Evolutionary conservation across 441 rosid genomes (phyloP).

Genomic region (Lepidium campestre): DNA sequence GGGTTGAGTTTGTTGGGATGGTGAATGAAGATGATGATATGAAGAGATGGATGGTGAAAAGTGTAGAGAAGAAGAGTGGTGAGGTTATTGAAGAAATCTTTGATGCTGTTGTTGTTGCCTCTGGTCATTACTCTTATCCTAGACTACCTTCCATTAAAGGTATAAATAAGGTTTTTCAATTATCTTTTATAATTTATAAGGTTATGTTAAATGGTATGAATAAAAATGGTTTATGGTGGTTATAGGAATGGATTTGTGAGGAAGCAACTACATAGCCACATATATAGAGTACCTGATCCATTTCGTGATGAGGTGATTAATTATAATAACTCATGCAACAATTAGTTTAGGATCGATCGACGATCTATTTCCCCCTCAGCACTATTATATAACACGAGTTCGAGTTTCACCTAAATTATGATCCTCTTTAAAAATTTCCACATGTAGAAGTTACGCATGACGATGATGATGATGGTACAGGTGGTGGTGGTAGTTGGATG

Average conservation of each 20-base stretch:
- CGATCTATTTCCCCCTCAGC: too few relatives aligned
- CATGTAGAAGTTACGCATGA: too few relatives aligned
- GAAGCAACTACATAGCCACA: conserved; percentile 79
- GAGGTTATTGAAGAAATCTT: conserved; percentile 53
- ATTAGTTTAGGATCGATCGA: too few relatives aligned
- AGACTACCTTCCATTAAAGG: conserved; percentile 74
- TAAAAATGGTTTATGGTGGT: not conserved
- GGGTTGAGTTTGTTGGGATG: conserved; percentile 63
- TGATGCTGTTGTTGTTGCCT: conserved; percentile 88
- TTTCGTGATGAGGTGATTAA: conserved; percentile 56
- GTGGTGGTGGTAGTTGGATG: conserved; percentile 77
- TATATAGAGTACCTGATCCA: conserved; percentile 70
- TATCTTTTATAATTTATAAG: not conserved
- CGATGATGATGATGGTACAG: conserved; percentile 26
- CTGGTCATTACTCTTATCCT: conserved; percentile 77
- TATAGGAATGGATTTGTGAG: conserved; percentile 75
- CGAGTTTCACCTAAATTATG: too few relatives aligned
- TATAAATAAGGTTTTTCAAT: not conserved
- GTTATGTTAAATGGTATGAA: not conserved
- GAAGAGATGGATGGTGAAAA: conserved; percentile 70
- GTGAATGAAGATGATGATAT: conserved; percentile 39
- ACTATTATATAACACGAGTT: too few relatives aligned
- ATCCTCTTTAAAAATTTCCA: too few relatives aligned
- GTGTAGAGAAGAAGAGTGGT: conserved; percentile 31
- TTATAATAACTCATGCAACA: not conserved